Evolutionary conservation across 1,284 basidiomycete genomes (phyloP).

Genomic region (Microbotryomycetes sp.): DNA sequence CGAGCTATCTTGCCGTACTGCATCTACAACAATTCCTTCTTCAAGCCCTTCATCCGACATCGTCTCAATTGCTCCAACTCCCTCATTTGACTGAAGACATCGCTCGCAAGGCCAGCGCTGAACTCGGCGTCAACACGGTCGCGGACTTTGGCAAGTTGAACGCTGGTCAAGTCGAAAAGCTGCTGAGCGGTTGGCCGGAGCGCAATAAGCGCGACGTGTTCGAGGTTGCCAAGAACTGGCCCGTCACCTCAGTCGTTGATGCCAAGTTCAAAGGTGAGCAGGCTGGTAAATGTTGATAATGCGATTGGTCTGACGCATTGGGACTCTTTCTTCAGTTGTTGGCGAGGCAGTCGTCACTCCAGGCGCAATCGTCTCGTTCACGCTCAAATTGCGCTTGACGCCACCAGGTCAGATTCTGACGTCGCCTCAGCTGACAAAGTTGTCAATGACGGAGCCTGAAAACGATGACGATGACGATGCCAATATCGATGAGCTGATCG

Average conservation of each 20-base stretch:
- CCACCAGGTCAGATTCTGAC: conserved; percentile 45
- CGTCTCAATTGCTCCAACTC: conserved; percentile 59
- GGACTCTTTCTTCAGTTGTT: conserved; percentile 55
- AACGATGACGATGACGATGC: conserved; percentile 51
- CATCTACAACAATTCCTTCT: conserved; percentile 74
- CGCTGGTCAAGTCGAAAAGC: conserved; percentile 37
- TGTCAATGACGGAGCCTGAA: conserved; percentile 34
- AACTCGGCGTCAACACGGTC: conserved; percentile 44
- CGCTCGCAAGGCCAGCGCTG: conserved; percentile 36
- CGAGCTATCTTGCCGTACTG: conserved; percentile 69
- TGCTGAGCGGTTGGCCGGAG: conserved; percentile 49
- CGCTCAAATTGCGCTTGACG: conserved; percentile 68
- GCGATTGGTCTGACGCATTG: too few species aligned
- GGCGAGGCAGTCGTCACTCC: conserved; percentile 85
- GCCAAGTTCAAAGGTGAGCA: conserved; percentile 77
- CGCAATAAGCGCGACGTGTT: conserved; percentile 53
- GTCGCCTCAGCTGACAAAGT: not conserved
- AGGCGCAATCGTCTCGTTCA: conserved; percentile 78
- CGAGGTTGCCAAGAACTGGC: conserved; percentile 66
- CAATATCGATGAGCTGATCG: conserved; percentile 61
- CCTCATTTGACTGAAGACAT: conserved; percentile 53
- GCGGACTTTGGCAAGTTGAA: conserved; percentile 31
- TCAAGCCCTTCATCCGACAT: conserved; percentile 66
- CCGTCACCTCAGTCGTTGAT: conserved; percentile 71
- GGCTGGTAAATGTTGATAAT: too few species aligned